These are phyloP conservation scores for Nymphaea thermarum DNA, from an alignment of 164 flowering plant genomes.

Conservation along the genomic window DNA sequence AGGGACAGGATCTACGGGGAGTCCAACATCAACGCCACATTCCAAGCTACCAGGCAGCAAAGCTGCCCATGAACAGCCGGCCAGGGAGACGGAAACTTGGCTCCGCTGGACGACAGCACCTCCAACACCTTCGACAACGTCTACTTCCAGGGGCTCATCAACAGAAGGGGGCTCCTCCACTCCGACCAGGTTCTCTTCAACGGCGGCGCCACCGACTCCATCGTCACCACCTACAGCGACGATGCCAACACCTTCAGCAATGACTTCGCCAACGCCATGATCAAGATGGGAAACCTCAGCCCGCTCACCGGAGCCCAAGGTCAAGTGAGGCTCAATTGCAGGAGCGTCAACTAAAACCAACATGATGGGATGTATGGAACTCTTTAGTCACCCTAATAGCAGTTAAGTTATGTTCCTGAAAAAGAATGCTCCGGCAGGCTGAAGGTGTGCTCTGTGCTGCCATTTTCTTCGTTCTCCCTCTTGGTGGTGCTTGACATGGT, in stretches of 20 bases:
- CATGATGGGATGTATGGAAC: no score
- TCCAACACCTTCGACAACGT: slow-evolving; percentile 17
- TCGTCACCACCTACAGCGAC: slow-evolving; percentile 10
- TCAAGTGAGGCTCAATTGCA: slow-evolving; percentile 12
- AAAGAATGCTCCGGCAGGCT: no score
- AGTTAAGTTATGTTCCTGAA: no score
- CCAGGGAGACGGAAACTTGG: slow-evolving; percentile 16
- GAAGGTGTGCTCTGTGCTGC: no score
- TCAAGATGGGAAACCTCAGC: slow-evolving; percentile 20
- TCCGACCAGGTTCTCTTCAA: slow-evolving; percentile 29
- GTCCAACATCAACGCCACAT: slow-evolving; percentile 20
- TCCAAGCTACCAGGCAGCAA: slow-evolving; percentile 11
- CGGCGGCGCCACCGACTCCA: slow-evolving; percentile 13
- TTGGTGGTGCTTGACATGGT: no score
- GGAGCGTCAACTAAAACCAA: slow-evolving; percentile 7
- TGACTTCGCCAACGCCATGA: slow-evolving; percentile 24
- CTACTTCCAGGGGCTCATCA: slow-evolving; percentile 17
- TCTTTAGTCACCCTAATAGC: no score
- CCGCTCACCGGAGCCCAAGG: slow-evolving; percentile 17
- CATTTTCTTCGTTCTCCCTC: no score
- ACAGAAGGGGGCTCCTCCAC: slow-evolving; percentile 21
- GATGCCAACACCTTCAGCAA: slow-evolving; percentile 5
- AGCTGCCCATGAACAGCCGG: slow-evolving; percentile 15
- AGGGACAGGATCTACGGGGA: slow-evolving; percentile 26
- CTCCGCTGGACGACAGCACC: slow-evolving; percentile 22